These are phyloP conservation scores for Taiozyma sp. DNA, from an alignment of 1,139 yeast genomes.

Conservation along the genomic window DNA sequence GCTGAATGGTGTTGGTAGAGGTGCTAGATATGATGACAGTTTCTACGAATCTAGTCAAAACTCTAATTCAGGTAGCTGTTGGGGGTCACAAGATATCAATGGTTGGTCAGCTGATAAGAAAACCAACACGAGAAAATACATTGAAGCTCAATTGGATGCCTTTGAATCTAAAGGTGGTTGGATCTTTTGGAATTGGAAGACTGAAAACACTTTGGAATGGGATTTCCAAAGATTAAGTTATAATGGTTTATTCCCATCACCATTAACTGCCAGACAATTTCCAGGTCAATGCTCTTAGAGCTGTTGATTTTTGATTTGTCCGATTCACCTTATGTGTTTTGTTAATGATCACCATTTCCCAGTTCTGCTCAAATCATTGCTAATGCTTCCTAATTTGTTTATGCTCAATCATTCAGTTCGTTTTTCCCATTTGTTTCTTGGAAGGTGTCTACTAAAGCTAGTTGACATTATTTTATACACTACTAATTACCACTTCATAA, in stretches of 20 bases:
- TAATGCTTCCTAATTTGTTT: too few relatives aligned
- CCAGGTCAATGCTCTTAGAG: conserved; percentile 59
- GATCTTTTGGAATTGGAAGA: conserved; percentile 93
- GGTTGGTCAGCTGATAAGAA: conserved; percentile 61
- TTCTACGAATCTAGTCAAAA: conserved; percentile 16
- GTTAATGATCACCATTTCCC: neutral
- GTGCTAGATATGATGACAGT: conserved; percentile 55
- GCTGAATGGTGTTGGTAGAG: conserved; percentile 58
- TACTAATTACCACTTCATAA: too few relatives aligned
- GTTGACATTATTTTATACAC: too few relatives aligned
- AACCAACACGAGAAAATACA: conserved; percentile 56
- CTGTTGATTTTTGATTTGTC: neutral
- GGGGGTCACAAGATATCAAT: conserved; percentile 45
- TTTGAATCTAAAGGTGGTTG: conserved; percentile 74
- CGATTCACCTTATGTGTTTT: neutral
- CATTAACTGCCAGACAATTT: conserved; percentile 58
- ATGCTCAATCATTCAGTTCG: too few relatives aligned
- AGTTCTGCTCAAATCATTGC: too few relatives aligned
- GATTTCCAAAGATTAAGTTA: conserved; percentile 58
- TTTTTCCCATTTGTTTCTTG: neutral
- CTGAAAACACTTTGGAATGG: conserved; percentile 87
- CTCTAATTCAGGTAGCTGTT: conserved; percentile 43
- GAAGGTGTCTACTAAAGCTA: neutral
- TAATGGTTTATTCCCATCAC: conserved; percentile 74
- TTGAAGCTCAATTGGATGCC: conserved; percentile 91